Evolutionary conservation across 768 basidiomycete genomes (phyloP), one percentile per base, ranked within the genome.

Genomic region (Tephrocybe sp.): DNA sequence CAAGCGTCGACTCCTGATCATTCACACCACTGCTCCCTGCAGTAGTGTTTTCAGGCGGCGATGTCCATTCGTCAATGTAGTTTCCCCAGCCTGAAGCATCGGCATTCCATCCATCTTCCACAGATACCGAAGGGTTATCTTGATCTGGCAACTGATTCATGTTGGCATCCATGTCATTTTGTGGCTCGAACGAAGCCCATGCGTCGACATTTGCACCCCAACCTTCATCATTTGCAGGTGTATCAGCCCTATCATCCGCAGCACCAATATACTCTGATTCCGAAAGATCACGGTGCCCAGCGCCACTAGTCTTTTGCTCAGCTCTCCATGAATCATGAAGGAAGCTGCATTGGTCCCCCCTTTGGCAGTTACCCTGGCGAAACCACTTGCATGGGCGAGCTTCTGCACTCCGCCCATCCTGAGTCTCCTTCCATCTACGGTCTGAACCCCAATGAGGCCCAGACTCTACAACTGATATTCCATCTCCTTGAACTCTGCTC

Each of bases 161-260:
- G 16, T 37, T 37, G 4, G 9, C 18, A n/a, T 37, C n/a, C n/a
- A n/a, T n/a, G n/a, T n/a, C n/a, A n/a, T n/a, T n/a, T n/a, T n/a
- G n/a, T n/a, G n/a, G n/a, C n/a, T n/a, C n/a, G n/a, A n/a, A n/a
- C n/a, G n/a, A 3, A 31, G 9, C 24, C 42, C 42, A 44, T 28
- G 9, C 42, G 19, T 31, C 42, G 16, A 35, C 24, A 31, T 30
- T 24, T n/a, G 25, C 48, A 6, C 34, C 52, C 59, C 50, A 58
- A 18, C 50, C 57, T 30, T 44, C 41, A n/a, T 53, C 60, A 27
- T 52, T 27, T 19, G 12, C n/a, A n/a, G n/a, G n/a, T n/a, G n/a
- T 7, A 3, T 19, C 36, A 9, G 6, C 32, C 4, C 21, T 19
- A 6, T 19, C 16, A 21, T 12, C 36, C 18, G n/a, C 7, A 18